Evolutionary conservation across 179 eudicot genomes (phyloP), one percentile per base, ranked within the genome.

Genomic region (Amaranthus tricolor): DNA sequence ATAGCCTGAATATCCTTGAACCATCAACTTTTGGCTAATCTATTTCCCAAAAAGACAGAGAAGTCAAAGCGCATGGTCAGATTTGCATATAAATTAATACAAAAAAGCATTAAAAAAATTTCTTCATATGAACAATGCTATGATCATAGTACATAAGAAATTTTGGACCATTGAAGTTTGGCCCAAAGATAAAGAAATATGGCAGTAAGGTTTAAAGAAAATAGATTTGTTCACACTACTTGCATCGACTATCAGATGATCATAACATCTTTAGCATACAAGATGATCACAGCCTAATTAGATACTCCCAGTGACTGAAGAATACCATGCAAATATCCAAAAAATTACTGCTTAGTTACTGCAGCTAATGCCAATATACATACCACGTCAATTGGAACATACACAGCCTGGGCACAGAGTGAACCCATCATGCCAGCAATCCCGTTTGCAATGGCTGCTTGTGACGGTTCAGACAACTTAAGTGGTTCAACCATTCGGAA

Each of bases 21-120:
- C 99, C 99, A 95, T 95, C 86, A 93, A 83, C 83, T 87, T 88
- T 80, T 95, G 99, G 78, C 99, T 95, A 68, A 95, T 91, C 99
- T 95, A 79, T 16, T 24, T 53, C 52, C 17, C 45, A 54, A 10
- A 61, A 50, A 64, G 66, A 58, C 11, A 75, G 6, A 63, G 6
- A 11, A 6, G 24, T 49, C 12, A 70, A 66, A 24, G 44, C 12
- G 15, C 45, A 13, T 49, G 7, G 73, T 71, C 49, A 55, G 40
- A 16, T 52, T 50, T 55, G 11, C 62, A 69, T 52, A 70, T n/a
- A 50, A 24, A 24, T 31, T 2, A 31, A 31, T 31, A 31, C 4
- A 31, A 31, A 31, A 31, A 31, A 31, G 40, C 16, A 52, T 8
- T 44, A 31, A 31, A 6, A 60, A 70, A 52, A 17, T 53, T 76